Base-by-base conservation (phyloP, 73 alveolate genomes). In the Paramecium pentaurelia region DNA sequence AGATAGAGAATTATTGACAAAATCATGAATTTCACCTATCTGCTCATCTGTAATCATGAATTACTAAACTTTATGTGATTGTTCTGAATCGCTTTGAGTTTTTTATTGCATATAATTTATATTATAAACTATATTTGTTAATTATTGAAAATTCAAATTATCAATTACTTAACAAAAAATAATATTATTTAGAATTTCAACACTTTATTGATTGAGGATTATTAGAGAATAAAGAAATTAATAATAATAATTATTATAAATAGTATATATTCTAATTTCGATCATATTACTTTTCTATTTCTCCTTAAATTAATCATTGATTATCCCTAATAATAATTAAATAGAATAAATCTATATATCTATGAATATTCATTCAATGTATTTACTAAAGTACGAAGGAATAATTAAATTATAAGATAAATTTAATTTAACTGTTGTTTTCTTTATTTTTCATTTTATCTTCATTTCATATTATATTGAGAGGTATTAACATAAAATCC, bases 21-120 rank as follows among this genome's bases (percentile, higher is more conserved):
- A 80, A 47, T 80, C 91, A 80, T 80, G 91, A 20, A 80, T 80
- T 47, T 80, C 91, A 20, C 75, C 91, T 8, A 80, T 80, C 12
- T 60, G 51, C 27, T 80, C 91, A 27, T 80, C 91, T 4, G 87
- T 73, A 9, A 37, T 37, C 32, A 73, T 37, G 27, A 73, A 73
- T 38, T 73, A 73, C 18, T 73, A 28, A 22, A 73, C 60, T 73
- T 73, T 73, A 3, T 73, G 60, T 6, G 87, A 73, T 3, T 54
- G 9, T 5, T 54, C 70, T n/a, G 70, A 18, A 54, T 54, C 70
- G 14, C 70, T 54, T 54, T 54, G 32, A 54, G 70, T 54, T 54
- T 18, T 16, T 54, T 54, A 54, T 54, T 54, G 70, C 70, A 54
- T 54, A 18, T 54, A 54, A 54, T 54, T 54, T n/a, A 54, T 54